Base-by-base conservation (phyloP, 345 rosid species). In the Aquilaria yunnanensis region DNA sequence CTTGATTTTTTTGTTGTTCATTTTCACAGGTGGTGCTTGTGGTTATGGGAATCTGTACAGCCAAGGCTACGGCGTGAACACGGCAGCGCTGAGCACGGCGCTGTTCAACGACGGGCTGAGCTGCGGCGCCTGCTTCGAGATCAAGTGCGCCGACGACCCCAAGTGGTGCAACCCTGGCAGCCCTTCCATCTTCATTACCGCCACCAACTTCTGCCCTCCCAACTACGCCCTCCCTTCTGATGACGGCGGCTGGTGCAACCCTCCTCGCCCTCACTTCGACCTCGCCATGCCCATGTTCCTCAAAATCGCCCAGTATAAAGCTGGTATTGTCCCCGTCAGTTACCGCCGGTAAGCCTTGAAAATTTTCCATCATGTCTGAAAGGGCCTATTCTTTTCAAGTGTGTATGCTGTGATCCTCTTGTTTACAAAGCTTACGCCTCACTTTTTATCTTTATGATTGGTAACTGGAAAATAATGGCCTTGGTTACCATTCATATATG, bases 221-320 rank as follows among this genome's bases (percentile, higher is more conserved):
- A 94, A 94, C 75, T 90, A 74, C 16, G 97, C 97, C 6, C 91
- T 60, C 47, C 67, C 96, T 0, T 83, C 82, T 33, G 97, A 94
- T 56, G 51, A 90, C 63, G 99, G 99, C 56, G 99, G 99, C 30
- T 94, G 99, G 99, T 90, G 99, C 59, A 94, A 94, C 84, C 99
- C 99, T 46, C 99, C 99, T 33, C 91, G 96, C 53, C 74, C 92
- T 14, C 97, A 94, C 68, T 94, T 94, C 61, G 99, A 94, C 57
- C 91, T 94, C 14, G 95, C 97, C 52, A 94, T 94, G 99, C 99
- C 99, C 31, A 85, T 94, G 99, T 94, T 94, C 77, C 97, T 94
- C 49, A 88, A 83, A 79, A 82, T 94, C 51, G 99, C 95, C 32
- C 65, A 86, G 70, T 94, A 90, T 77, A 77, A 81, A 0, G 99